Base-by-base conservation (phyloP, 768 basidiomycete genomes). In the Lactifluus volemus region DNA sequence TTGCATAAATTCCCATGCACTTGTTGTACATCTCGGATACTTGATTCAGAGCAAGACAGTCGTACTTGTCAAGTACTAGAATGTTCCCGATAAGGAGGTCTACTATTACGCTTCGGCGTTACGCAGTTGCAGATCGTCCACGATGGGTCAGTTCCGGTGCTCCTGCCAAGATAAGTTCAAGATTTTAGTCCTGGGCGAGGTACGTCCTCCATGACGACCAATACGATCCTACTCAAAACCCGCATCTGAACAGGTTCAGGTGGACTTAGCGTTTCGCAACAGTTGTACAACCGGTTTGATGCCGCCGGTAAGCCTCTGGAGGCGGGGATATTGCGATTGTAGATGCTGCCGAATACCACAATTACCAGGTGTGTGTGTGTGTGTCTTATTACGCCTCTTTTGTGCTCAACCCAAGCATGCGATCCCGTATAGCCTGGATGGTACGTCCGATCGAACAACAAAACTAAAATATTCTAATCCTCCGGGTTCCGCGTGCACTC, bases 161-260 rank as follows among this genome's bases (percentile, higher is more conserved):
- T 15, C 61, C 67, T 30, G 70, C 73, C 19, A 77, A 64, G 75
- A 80, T 65, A 88, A 84, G 68, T 91, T 82, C 76, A 94, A 89
- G 74, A 78, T 98, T 38, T 74, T 98, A 30, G 84, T 98, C 45
- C 77, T 98, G 21, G 96, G 96, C 55, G 94, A 72, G 96, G 96
- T 85, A 69, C 66, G 81, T 74, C 50, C 38, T 34, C 50, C 41
- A 32, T 59, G 19, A 42, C 59, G 44, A 51, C 63, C 49, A 55
- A 17, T 34, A 34, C 52, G 55, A 48, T 52, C 14, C 3, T 9
- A 29, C 19, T 36, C 36, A 3, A n/a, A 17, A 15, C 32, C 12
- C 39, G 42, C n/a, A 15, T 38, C 42, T 47, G 49, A 45, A 53
- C 70, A 95, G 92, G 93, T 51, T 84, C 84, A 30, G 92, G 80